Conservation (phyloP, 2,329 filamentous ascomycete species). For the Aureobasidium sp. region DNA sequence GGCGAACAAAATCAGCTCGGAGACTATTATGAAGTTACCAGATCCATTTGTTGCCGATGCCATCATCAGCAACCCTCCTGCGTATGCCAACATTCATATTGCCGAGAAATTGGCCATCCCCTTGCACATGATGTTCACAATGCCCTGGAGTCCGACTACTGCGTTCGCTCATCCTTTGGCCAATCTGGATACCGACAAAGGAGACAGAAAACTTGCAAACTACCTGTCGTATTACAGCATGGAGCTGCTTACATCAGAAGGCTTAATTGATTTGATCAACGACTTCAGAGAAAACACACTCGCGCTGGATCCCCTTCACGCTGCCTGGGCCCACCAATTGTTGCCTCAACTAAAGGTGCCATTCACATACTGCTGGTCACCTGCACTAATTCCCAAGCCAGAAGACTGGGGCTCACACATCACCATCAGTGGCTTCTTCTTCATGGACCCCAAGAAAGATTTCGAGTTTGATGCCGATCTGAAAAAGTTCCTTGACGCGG, state of each 20-base stretch:
- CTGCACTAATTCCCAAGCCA: conserved; percentile 68
- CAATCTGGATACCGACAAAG: conserved; percentile 68
- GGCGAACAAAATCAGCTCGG: neutral
- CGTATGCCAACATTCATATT: conserved; percentile 66
- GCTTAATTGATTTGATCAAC: conserved; percentile 84
- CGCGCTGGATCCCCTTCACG: conserved; percentile 66
- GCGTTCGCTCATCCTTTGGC: conserved; percentile 80
- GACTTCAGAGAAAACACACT: conserved; percentile 57
- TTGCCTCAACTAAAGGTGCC: conserved; percentile 68
- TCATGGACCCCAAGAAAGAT: conserved; percentile 56
- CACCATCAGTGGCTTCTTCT: conserved; percentile 68
- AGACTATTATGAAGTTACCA: conserved; percentile 27
- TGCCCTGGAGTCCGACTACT: conserved; percentile 84
- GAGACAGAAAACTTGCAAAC: conserved; percentile 68
- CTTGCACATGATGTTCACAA: conserved; percentile 85
- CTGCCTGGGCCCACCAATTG: conserved; percentile 76
- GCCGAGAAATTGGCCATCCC: conserved; percentile 69
- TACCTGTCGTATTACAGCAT: conserved; percentile 77
- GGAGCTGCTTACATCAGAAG: conserved; percentile 90
- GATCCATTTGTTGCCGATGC: conserved; percentile 66
- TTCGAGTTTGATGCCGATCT: conserved; percentile 28
- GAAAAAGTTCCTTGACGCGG: conserved; percentile 42
- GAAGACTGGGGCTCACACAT: conserved; percentile 67
- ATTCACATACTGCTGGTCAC: conserved; percentile 90
- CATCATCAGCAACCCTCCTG: conserved; percentile 71